Evolutionary conservation across 208 protist genomes (phyloP).

Genomic region (Leptomonas pyrrhocoris): DNA sequence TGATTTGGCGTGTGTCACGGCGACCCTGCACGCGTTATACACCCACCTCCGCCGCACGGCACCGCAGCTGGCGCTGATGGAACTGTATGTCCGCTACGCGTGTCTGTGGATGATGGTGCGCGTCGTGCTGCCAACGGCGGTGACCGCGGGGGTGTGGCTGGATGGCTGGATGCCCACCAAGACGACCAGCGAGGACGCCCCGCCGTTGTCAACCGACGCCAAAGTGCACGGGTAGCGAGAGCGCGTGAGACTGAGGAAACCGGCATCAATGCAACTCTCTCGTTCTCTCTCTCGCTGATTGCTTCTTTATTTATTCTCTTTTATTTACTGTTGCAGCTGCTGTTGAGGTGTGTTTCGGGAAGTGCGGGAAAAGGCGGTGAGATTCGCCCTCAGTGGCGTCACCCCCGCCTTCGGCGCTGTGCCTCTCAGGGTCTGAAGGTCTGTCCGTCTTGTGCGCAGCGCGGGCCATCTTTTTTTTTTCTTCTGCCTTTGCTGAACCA

Average conservation of each 20-base stretch:
- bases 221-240: neutral
- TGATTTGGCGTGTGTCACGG: neutral
- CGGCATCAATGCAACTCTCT: too few relatives aligned
- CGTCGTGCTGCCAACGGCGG: slow-evolving; percentile 3
- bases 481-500: too few relatives aligned
- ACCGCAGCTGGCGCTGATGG: slow-evolving; percentile 23
- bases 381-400: too few relatives aligned
- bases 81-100: slow-evolving; percentile 21
- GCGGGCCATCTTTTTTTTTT: too few relatives aligned
- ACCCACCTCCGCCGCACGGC: slow-evolving; percentile 8
- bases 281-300: neutral
- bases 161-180: slow-evolving; percentile 13
- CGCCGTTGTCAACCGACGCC: neutral
- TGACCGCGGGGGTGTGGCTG: slow-evolving; percentile 14
- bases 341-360: neutral
- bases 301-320: neutral
- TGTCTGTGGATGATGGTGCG: slow-evolving; percentile 27
- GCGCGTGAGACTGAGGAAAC: neutral
- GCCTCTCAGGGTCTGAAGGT: too few relatives aligned
- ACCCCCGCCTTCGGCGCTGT: too few relatives aligned
- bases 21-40: slow-evolving; percentile 11
- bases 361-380: too few relatives aligned
- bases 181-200: neutral
- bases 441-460: too few relatives aligned
- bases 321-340: neutral